Percentiles rank a stretch among this genome's conserved stretches.
These are phyloP conservation scores for Combretum micranthum DNA, from an alignment of 345 rosid species.

Conservation along the genomic window DNA sequence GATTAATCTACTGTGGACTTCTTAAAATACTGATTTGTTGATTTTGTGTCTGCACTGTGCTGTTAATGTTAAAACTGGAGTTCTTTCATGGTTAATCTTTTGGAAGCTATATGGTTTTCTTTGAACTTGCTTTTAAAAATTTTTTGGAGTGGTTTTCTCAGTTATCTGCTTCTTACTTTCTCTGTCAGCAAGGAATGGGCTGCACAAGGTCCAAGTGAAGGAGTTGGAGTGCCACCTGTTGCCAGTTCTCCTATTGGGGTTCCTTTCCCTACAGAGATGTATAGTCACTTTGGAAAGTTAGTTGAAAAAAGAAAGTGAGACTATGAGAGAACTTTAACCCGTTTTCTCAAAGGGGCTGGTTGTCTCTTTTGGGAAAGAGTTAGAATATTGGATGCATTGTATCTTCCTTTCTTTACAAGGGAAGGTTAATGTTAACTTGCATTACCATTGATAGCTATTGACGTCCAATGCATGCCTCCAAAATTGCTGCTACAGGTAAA, in stretches of 20 bases:
- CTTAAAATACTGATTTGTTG: too few species aligned
- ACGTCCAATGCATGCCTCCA: constrained; percentile 10
- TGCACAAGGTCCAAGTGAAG: constrained; percentile 37
- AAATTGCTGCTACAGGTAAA: constrained; percentile 18
- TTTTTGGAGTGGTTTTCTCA: constrained; percentile 8
- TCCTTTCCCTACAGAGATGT: constrained; percentile 51
- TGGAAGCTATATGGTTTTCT: neutral
- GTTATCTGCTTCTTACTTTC: constrained; percentile 6
- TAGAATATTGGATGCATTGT: constrained; percentile 45
- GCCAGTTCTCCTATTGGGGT: constrained; percentile 41
- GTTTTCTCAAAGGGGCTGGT: constrained; percentile 18
- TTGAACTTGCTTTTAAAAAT: neutral
- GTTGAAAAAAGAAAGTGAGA: constrained; percentile 23
- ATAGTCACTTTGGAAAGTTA: constrained; percentile 70
- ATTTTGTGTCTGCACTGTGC: too few species aligned
- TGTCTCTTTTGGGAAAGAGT: constrained; percentile 28
- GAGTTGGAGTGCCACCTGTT: constrained; percentile 23
- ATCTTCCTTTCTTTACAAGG: constrained; percentile 51
- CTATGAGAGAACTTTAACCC: constrained; percentile 30
- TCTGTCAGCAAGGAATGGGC: constrained; percentile 41
- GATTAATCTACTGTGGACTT: too few species aligned
- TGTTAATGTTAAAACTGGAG: too few species aligned
- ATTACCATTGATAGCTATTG: constrained; percentile 23
- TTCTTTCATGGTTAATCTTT: too few species aligned
- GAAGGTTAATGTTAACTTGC: constrained; percentile 37